Percentiles rank a stretch among this genome's conserved stretches.
Evolutionary conservation across 116 monocot species (phyloP).

Genomic region (Dioscorea cayenensis): DNA sequence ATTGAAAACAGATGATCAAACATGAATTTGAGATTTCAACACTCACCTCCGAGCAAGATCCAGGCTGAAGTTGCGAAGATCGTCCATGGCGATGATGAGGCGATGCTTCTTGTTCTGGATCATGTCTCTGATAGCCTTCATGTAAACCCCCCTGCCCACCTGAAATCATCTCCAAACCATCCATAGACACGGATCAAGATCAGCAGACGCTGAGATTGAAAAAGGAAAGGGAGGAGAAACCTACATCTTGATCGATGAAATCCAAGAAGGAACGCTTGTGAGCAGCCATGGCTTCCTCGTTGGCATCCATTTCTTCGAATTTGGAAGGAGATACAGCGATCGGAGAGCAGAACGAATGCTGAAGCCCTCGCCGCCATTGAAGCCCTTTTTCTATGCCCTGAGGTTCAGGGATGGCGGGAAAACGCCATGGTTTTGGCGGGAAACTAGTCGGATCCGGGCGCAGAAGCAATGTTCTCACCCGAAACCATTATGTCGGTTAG

Average conservation of each 20-base stretch:
- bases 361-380: neutral
- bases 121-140: conserved; percentile 71
- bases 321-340: neutral
- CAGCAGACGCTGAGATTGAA: neutral
- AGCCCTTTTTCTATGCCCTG: too few species aligned
- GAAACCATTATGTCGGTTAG: too few species aligned
- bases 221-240: neutral
- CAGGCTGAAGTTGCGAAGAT: conserved; percentile 74
- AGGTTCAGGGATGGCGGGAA: too few species aligned
- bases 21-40: neutral
- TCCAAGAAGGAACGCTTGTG: conserved; percentile 84
- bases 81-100: conserved; percentile 73
- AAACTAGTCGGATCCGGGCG: too few species aligned
- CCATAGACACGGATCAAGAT: neutral
- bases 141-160: conserved; percentile 71
- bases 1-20: neutral
- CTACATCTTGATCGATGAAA: conserved; percentile 83
- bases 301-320: conserved; percentile 62
- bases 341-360: neutral
- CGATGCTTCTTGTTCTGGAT: conserved; percentile 64
- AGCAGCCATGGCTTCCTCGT: conserved; percentile 75
- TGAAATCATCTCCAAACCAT: conserved; percentile 7
- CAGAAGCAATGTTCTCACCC: too few species aligned
- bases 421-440: too few species aligned
- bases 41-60: conserved; percentile 77